These are phyloP conservation scores for Gracilariopsis chorda DNA, from an alignment of 23 red algal species.

Conservation along the genomic window DNA sequence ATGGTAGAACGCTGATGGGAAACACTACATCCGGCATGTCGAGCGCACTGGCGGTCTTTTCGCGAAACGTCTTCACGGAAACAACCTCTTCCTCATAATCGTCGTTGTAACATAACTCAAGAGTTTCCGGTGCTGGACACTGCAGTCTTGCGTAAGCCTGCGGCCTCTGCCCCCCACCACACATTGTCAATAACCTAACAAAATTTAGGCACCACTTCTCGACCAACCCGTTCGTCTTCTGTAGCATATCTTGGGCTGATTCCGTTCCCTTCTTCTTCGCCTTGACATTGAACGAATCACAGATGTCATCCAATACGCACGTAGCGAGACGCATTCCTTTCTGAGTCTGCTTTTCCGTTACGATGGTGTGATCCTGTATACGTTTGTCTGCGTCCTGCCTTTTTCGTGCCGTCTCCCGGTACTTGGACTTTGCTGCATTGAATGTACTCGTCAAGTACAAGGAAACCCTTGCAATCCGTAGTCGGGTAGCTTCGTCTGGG, in stretches of 20 bases:
- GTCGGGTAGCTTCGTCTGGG: background rate
- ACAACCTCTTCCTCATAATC: background rate
- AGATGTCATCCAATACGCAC: background rate
- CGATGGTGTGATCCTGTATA: background rate
- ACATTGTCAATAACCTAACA: background rate
- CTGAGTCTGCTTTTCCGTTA: background rate
- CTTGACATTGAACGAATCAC: background rate
- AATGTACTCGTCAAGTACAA: background rate
- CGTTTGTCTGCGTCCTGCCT: background rate
- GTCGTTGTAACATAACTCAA: no score
- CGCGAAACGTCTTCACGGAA: background rate
- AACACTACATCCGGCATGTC: background rate
- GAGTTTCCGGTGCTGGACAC: background rate
- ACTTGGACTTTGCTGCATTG: background rate
- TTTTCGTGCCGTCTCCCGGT: background rate
- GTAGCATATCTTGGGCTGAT: background rate
- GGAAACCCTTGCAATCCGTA: background rate
- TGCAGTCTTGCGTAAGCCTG: slow-evolving; percentile 4
- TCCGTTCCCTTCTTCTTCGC: background rate
- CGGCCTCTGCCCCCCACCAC: slow-evolving; percentile 1
- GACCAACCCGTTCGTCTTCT: background rate
- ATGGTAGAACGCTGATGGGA: background rate
- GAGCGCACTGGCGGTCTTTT: background rate
- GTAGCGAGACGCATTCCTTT: background rate
- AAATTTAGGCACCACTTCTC: slow-evolving; percentile 20